Percentiles rank a stretch among this genome's conserved stretches.
Evolutionary conservation across 1,284 basidiomycete species (phyloP).

Genomic region (Austropuccinia psidii): DNA sequence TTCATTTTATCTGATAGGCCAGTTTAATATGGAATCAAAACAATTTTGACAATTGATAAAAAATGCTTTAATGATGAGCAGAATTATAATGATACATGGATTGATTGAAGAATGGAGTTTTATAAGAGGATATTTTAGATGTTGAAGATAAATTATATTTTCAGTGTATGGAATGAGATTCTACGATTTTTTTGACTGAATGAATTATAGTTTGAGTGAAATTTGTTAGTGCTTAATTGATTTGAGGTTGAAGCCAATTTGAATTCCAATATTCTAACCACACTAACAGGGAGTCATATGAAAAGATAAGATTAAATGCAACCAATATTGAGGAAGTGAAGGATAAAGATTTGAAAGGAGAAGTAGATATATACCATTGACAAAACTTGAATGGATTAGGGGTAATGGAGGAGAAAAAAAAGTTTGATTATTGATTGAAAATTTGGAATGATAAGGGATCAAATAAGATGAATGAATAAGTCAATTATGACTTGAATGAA

Average conservation of each 20-base stretch:
- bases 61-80: too few relatives aligned
- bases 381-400: slow-evolving; percentile 58
- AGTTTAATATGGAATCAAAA: slow-evolving; percentile 21
- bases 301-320: slow-evolving; percentile 78
- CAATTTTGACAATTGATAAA: slow-evolving; percentile 41
- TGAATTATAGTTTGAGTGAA: slow-evolving; percentile 42
- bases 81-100: slow-evolving; percentile 21
- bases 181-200: slow-evolving; percentile 45
- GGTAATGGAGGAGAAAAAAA: slow-evolving; percentile 14
- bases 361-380: slow-evolving; percentile 62
- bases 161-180: slow-evolving; percentile 40
- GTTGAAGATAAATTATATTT: not conserved
- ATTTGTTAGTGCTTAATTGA: slow-evolving; percentile 66
- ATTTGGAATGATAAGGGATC: not conserved
- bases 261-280: slow-evolving; percentile 88
- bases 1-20: slow-evolving; percentile 28
- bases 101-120: not conserved
- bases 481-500: not conserved
- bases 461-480: slow-evolving; percentile 18
- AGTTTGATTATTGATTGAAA: not conserved
- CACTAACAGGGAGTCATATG: slow-evolving; percentile 91
- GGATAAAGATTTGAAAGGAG: slow-evolving; percentile 81
- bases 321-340: slow-evolving; percentile 66
- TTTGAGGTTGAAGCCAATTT: slow-evolving; percentile 72
- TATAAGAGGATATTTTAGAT: slow-evolving; percentile 22